Percentiles rank a stretch among this genome's conserved stretches.
phyloP scores from a whole-genome alignment of 202 grass and related monocot species.

The Carex arenaria region DNA sequence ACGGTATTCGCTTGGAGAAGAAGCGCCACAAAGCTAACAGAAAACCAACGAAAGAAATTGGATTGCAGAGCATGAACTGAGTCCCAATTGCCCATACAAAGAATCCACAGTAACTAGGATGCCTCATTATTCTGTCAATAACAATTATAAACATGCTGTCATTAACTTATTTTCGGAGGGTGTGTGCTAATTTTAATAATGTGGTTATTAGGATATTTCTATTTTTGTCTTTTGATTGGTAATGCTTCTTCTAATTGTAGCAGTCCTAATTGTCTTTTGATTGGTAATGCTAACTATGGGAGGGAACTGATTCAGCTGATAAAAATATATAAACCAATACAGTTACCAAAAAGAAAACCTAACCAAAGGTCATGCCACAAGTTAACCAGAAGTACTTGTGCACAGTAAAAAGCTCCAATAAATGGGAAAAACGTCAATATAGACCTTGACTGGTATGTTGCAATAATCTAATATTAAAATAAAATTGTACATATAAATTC shows the following conservation, averaged over 20 bases:
- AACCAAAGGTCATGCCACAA: neutral
- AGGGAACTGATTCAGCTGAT: neutral
- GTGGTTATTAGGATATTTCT: neutral
- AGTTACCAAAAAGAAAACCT: neutral
- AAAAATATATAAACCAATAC: neutral
- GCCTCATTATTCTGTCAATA: conserved; percentile 65
- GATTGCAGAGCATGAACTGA: conserved; percentile 87
- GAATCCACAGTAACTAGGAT: conserved; percentile 89
- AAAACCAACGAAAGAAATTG: conserved; percentile 56
- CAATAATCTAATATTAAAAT: neutral
- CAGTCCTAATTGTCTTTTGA: neutral
- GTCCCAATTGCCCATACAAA: conserved; percentile 77
- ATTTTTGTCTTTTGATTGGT: neutral
- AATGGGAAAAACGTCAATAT: neutral
- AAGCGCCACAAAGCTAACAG: conserved; percentile 50
- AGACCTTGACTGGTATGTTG: neutral
- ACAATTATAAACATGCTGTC: conserved; percentile 16
- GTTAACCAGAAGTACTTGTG: neutral
- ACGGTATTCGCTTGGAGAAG: conserved; percentile 75
- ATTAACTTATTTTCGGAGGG: neutral
- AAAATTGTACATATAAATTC: neutral
- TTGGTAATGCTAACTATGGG: neutral
- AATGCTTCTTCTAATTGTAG: neutral
- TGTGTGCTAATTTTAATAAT: neutral
- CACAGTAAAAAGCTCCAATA: neutral